Conservation (phyloP, 148 eudicot genomes). For the Rhododendron mucronatum region DNA sequence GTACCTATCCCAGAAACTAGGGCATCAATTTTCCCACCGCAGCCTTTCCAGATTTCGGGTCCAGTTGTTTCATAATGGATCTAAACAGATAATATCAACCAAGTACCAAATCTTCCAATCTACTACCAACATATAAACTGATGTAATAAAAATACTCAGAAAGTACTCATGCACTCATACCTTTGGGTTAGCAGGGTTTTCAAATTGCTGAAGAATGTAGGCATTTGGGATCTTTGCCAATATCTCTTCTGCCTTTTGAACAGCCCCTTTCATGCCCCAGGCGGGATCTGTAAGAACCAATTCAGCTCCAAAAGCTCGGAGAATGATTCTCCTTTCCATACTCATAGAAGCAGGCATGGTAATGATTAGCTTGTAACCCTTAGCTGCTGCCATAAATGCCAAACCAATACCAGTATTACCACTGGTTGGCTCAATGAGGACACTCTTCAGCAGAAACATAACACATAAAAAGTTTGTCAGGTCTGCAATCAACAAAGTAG, state of each 20-base stretch:
- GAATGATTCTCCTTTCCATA: conserved; percentile 63
- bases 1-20: conserved; percentile 59
- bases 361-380: conserved; percentile 78
- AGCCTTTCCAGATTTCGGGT: conserved; percentile 82
- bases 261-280: conserved; percentile 47
- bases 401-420: conserved; percentile 93
- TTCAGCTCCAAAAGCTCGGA: conserved; percentile 80
- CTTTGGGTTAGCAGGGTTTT: conserved; percentile 80
- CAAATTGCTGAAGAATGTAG: conserved; percentile 58
- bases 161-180: conserved; percentile 24
- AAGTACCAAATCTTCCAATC: not conserved
- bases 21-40: conserved; percentile 69
- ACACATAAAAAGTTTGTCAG: conserved; percentile 2
- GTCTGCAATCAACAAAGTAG: not conserved
- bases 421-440: conserved; percentile 73
- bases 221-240: conserved; percentile 55
- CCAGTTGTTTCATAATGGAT: conserved; percentile 82
- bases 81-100: conserved; percentile 26
- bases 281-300: conserved; percentile 57
- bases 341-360: conserved; percentile 67
- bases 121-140: not conserved
- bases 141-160: not conserved
- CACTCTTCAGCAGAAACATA: conserved; percentile 39
- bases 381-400: conserved; percentile 82
- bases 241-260: conserved; percentile 56